phyloP scores from a whole-genome alignment of 441 rosid species.

The Erodium moschatum region DNA sequence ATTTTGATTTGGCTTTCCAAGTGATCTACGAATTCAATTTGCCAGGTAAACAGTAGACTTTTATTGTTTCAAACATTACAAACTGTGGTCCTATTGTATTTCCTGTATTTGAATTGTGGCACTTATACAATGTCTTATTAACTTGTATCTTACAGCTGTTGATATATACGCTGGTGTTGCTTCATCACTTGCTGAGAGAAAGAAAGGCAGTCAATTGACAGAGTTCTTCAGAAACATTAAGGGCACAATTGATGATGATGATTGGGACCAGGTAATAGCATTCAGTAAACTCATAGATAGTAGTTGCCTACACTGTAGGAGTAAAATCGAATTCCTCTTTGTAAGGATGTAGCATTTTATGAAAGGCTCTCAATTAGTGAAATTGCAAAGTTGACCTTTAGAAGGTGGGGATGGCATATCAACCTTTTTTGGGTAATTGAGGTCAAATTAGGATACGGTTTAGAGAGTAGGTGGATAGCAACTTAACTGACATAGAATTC shows the following conservation, averaged over 20 bases:
- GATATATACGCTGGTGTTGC: slow-evolving; percentile 97
- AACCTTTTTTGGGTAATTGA: too few relatives aligned
- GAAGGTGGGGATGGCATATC: too few relatives aligned
- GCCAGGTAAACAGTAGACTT: slow-evolving; percentile 44
- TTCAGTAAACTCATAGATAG: background rate
- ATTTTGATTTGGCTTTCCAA: slow-evolving; percentile 88
- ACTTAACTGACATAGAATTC: too few relatives aligned
- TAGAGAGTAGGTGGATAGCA: too few relatives aligned
- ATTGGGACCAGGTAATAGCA: slow-evolving; percentile 85
- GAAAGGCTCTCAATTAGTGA: too few relatives aligned
- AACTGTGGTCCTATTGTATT: background rate
- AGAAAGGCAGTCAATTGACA: slow-evolving; percentile 83
- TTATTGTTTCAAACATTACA: background rate
- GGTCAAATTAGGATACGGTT: too few relatives aligned
- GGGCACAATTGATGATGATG: slow-evolving; percentile 83
- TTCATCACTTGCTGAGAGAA: slow-evolving; percentile 87
- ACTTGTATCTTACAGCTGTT: slow-evolving; percentile 48
- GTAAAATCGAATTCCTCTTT: background rate
- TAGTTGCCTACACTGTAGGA: background rate
- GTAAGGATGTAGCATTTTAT: too few relatives aligned
- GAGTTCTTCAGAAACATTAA: slow-evolving; percentile 90
- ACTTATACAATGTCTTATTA: slow-evolving; percentile 3
- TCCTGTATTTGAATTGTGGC: slow-evolving; percentile 5
- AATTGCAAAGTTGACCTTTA: too few relatives aligned
- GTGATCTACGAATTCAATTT: slow-evolving; percentile 82